Evolutionary conservation across 352 stramenopile species (phyloP).

Genomic region (Ophiocytium majus): DNA sequence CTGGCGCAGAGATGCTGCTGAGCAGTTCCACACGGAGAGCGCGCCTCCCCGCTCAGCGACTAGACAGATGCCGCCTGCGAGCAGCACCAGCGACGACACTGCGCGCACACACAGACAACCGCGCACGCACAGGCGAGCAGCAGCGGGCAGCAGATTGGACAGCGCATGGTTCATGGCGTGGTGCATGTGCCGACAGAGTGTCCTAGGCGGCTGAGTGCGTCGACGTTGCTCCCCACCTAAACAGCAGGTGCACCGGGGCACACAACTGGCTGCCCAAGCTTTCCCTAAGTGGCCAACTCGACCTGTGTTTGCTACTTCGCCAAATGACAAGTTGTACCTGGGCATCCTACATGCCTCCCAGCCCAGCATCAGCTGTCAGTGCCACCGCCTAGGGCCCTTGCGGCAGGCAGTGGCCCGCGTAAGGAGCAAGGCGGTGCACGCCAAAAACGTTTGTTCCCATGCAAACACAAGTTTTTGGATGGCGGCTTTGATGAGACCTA

Average conservation of each 20-base stretch:
- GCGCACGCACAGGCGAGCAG: neutral
- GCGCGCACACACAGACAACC: neutral
- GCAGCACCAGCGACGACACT: neutral
- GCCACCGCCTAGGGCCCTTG: too few relatives aligned
- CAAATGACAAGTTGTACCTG: too few relatives aligned
- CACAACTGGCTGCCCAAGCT: neutral
- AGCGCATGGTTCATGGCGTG: too few relatives aligned
- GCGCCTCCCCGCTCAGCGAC: neutral
- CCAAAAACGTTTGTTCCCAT: too few relatives aligned
- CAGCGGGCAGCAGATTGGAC: neutral
- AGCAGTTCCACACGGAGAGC: neutral
- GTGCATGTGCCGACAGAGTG: neutral
- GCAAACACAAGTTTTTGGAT: too few relatives aligned
- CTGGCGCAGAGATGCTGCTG: neutral
- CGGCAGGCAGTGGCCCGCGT: too few relatives aligned
- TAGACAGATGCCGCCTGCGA: neutral
- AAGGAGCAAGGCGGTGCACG: too few relatives aligned
- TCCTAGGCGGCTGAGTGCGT: neutral
- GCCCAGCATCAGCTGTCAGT: too few relatives aligned
- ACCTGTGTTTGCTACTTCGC: too few relatives aligned
- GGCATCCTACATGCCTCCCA: too few relatives aligned
- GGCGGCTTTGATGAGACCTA: too few relatives aligned
- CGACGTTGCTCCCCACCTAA: neutral
- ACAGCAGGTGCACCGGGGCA: neutral
- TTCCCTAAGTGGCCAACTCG: neutral